phyloP scores from a whole-genome alignment of 495 filamentous ascomycete species.

The Talaromyces thailandensis region DNA sequence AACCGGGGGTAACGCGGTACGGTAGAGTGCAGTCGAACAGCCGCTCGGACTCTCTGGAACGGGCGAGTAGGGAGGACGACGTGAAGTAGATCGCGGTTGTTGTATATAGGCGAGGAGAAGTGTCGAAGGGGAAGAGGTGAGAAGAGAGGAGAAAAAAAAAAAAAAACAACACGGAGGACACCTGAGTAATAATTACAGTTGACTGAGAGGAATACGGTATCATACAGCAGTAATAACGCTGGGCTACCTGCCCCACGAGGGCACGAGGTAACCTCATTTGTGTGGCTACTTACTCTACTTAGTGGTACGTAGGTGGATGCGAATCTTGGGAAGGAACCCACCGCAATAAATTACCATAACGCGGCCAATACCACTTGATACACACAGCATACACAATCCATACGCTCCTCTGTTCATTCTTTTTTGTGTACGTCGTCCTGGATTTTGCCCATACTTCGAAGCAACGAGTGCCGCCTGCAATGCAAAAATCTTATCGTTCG shows the following conservation, averaged over 20 bases:
- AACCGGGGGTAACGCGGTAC: slow-evolving; percentile 5
- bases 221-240: background rate
- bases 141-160: slow-evolving; percentile 7
- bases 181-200: background rate
- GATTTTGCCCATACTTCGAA: too few species aligned
- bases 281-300: slow-evolving; percentile 1
- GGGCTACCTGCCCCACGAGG: background rate
- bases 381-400: background rate
- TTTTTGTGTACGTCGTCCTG: too few species aligned
- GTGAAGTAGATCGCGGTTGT: background rate
- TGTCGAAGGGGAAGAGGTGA: slow-evolving; percentile 5
- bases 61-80: background rate
- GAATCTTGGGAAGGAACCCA: slow-evolving; percentile 4
- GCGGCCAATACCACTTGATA: background rate
- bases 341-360: background rate
- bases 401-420: too few species aligned
- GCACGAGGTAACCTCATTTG: background rate
- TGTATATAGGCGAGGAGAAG: background rate
- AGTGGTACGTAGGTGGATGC: background rate
- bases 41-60: background rate
- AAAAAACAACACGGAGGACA: slow-evolving; percentile 2
- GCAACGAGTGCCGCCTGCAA: too few species aligned
- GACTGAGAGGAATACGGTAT: background rate
- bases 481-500: too few species aligned
- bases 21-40: background rate